A percentile compares a stretch with the other conserved stretches of the same genome.
Evolutionary conservation across 225 moss, liverwort and hornwort genomes (phyloP).

Genomic region (Physcomitrellopsis africana): DNA sequence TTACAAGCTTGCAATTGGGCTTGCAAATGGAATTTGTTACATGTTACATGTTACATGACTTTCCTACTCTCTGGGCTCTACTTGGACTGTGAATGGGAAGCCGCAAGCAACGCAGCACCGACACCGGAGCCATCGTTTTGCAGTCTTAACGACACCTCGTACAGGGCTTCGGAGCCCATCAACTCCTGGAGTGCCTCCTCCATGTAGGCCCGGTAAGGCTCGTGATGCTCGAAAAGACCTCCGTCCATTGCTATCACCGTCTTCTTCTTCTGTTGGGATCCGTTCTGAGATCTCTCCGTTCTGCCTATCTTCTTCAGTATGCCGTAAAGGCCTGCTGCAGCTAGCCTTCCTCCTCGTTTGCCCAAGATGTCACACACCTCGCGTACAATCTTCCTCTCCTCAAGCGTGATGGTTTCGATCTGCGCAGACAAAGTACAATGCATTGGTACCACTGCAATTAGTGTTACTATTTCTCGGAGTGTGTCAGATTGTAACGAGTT

Average conservation of each 20-base stretch:
- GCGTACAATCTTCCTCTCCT: conserved; percentile 77
- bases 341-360: conserved; percentile 85
- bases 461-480: too few relatives aligned
- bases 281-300: conserved; percentile 54
- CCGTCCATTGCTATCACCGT: conserved; percentile 98
- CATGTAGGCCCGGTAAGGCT: conserved; percentile 76
- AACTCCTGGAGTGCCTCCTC: conserved; percentile 74
- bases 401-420: conserved; percentile 70
- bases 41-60: conserved; percentile 8
- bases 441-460: not conserved
- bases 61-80: not conserved
- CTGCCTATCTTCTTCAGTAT: conserved; percentile 81
- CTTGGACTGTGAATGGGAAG: conserved; percentile 69
- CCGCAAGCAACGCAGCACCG: conserved; percentile 86
- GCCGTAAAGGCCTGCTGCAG: conserved; percentile 89
- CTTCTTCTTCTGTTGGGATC: conserved; percentile 51
- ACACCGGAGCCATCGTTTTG: conserved; percentile 95
- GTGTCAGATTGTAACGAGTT: not conserved
- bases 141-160: conserved; percentile 72
- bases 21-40: too few relatives aligned
- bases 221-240: conserved; percentile 85
- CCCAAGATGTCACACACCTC: conserved; percentile 77
- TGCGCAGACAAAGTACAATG: conserved; percentile 26
- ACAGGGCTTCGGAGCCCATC: conserved; percentile 67
- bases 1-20: too few relatives aligned